Conservation (phyloP, 129 eudicot genomes). For the Flaveria linearis region DNA sequence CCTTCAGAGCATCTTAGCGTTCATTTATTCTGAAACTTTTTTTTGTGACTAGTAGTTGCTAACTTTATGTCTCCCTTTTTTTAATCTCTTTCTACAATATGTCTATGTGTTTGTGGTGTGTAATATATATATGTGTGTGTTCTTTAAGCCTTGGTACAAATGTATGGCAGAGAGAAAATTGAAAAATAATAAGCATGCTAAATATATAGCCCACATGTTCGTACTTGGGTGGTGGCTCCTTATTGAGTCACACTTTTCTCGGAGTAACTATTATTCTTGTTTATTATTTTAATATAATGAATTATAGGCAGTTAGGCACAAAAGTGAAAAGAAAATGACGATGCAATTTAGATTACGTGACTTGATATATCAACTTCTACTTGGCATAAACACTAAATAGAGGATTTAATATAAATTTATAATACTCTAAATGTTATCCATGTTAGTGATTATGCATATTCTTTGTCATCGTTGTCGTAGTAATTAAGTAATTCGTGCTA, state of each 20-base stretch:
- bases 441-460: not conserved
- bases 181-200: not conserved
- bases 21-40: not conserved
- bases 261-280: not conserved
- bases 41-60: not conserved
- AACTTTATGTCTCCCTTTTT: not conserved
- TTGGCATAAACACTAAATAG: not conserved
- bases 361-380: conserved; percentile 13
- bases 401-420: not conserved
- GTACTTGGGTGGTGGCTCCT: not conserved
- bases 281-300: not conserved
- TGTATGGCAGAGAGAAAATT: too few species aligned
- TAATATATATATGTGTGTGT: too few species aligned
- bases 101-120: not conserved
- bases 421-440: not conserved
- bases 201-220: not conserved
- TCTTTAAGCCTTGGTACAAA: too few species aligned
- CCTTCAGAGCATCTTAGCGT: not conserved
- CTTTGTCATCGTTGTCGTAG: not conserved
- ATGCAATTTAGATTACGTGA: not conserved
- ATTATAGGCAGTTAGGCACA: not conserved
- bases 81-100: not conserved
- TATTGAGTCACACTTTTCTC: too few species aligned
- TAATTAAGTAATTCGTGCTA: not conserved
- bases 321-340: not conserved